Base-by-base conservation (phyloP, 176 grass and related monocot species). In the Tillandsia leiboldiana region DNA sequence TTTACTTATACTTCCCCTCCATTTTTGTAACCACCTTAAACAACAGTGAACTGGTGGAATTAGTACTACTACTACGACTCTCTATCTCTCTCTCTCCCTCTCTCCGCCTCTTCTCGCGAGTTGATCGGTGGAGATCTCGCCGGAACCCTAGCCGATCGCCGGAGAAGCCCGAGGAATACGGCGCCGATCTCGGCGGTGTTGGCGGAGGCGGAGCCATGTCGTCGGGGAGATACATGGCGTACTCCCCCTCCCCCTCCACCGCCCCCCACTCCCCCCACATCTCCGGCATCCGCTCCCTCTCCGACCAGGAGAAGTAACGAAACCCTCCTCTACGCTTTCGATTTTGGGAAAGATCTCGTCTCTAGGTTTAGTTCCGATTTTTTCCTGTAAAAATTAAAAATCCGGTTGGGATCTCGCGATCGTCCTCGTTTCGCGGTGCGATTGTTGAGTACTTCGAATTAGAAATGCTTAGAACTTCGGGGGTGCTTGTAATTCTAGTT, bases 221-320 rank as follows among this genome's bases (percentile, higher is more conserved):
- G 71, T 82, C 73, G 68, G 80, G 80, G 23, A 59, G 73, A 70
- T 82, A 82, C 73, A 82, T 82, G 80, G 68, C 73, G 68, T 83
- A 77, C 69, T 77, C 80, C 9, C 80, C 69, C 8, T 77, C 80
- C n/a, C 69, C 74, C 51, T 83, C 80, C 50, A 82, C 80, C 9
- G 74, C 68, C 52, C 80, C 80, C 2, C 80, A 68, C 23, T 83
- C 80, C 14, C 80, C 80, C 28, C 74, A 73, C 51, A 65, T 77
- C 63, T 50, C 69, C 24, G 53, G 66, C 75, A 77, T 77, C 51
- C 75, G 75, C 65, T 62, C 75, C 65, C 13, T 83, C 26, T 20
- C 63, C 42, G 80, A 83, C 51, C 80, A 77, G 49, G 80, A 83
- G 52, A 77, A 77, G 75, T 77, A 77, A 14, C 22, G 10, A 42